A percentile compares a stretch with the other conserved stretches of the same genome.
These are phyloP conservation scores for Amaranthus hypochondriacus DNA, from an alignment of 148 eudicot genomes.

Conservation along the genomic window DNA sequence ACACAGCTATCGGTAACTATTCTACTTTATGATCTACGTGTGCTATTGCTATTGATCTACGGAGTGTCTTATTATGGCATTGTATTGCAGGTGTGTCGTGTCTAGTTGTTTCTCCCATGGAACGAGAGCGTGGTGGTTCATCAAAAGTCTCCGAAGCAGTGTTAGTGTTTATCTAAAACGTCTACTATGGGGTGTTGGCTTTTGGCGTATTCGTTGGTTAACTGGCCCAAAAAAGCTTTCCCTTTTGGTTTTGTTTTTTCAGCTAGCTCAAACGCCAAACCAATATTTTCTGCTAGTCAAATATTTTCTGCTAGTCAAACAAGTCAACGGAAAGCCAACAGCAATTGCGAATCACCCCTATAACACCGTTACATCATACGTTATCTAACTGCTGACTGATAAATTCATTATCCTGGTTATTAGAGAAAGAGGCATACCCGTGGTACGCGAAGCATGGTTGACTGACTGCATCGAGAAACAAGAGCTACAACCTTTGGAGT, in stretches of 20 bases:
- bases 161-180: constrained; percentile 33
- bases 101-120: constrained; percentile 56
- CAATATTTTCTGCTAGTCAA: too few species aligned
- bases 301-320: too few species aligned
- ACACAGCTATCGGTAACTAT: constrained; percentile 51
- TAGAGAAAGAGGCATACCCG: constrained; percentile 62
- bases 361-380: too few species aligned
- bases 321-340: too few species aligned
- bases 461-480: constrained; percentile 68
- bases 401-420: neutral
- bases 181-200: too few species aligned
- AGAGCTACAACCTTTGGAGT: constrained; percentile 52
- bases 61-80: too few species aligned
- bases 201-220: too few species aligned
- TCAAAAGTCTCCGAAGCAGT: constrained; percentile 72
- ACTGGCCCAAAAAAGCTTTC: too few species aligned
- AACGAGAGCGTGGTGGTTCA: constrained; percentile 77
- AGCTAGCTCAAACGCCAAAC: too few species aligned
- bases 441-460: constrained; percentile 75
- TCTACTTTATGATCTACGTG: neutral
- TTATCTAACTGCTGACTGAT: neutral
- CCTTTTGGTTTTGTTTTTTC: too few species aligned
- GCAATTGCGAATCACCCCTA: too few species aligned
- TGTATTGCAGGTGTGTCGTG: constrained; percentile 53
- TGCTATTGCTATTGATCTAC: neutral